Conservation (phyloP, 176 grass and related monocot species). For the Phragmites australis region DNA sequence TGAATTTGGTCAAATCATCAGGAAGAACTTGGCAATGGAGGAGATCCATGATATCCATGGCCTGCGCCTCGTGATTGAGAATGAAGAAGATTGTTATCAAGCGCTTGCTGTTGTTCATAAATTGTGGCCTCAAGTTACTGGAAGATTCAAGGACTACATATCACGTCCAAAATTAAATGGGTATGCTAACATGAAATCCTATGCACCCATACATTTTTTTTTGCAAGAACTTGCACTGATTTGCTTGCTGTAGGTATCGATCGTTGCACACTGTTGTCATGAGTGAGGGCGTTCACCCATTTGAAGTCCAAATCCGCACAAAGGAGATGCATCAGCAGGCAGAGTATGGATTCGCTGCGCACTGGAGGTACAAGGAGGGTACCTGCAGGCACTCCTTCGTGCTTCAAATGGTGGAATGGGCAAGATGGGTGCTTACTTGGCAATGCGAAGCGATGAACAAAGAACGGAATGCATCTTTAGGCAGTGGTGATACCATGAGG, state of each 20-base stretch:
- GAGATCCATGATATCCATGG: constrained; percentile 69
- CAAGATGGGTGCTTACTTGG: constrained; percentile 71
- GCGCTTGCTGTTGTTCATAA: constrained; percentile 54
- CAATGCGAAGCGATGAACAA: constrained; percentile 60
- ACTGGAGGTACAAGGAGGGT: constrained; percentile 82
- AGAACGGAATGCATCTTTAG: constrained; percentile 16
- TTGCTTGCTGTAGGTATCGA: constrained; percentile 46
- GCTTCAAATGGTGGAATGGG: constrained; percentile 79
- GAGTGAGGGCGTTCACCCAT: constrained; percentile 38
- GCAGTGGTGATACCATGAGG: background rate
- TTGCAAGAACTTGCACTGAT: constrained; percentile 6
- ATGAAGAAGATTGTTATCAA: constrained; percentile 52
- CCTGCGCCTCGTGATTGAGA: constrained; percentile 51
- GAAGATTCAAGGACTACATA: constrained; percentile 71
- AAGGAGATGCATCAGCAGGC: constrained; percentile 68
- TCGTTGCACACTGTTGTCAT: constrained; percentile 68
- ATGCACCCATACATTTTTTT: background rate
- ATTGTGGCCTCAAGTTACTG: constrained; percentile 51
- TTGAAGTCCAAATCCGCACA: constrained; percentile 70
- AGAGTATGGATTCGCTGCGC: constrained; percentile 68
- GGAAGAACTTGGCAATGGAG: constrained; percentile 74
- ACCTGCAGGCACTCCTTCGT: constrained; percentile 59
- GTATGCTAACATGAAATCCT: constrained; percentile 23
- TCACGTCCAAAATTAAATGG: constrained; percentile 59
- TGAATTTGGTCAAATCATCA: constrained; percentile 32